phyloP scores from a whole-genome alignment of 768 basidiomycete species.

The Xanthoconium stramineum region DNA sequence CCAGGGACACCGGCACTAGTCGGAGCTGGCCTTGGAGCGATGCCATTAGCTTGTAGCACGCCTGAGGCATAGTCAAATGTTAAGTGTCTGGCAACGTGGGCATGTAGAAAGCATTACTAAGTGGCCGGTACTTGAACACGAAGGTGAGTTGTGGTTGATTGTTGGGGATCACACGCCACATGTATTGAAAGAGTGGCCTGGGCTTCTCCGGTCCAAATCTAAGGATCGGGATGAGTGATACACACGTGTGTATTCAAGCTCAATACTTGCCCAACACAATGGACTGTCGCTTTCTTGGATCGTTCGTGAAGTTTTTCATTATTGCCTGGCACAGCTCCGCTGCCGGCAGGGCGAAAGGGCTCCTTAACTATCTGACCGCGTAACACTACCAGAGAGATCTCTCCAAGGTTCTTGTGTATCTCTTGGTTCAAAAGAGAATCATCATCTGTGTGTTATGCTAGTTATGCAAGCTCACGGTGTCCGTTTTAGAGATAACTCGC shows the following conservation, averaged over 20 bases:
- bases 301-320: constrained; percentile 16
- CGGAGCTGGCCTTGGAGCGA: constrained; percentile 6
- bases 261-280: constrained; percentile 16
- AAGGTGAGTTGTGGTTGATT: constrained; percentile 10
- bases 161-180: not conserved
- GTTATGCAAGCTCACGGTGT: no score
- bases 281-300: constrained; percentile 20
- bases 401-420: constrained; percentile 9
- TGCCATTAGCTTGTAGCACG: constrained; percentile 18
- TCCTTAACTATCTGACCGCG: not conserved
- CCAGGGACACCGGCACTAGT: no score
- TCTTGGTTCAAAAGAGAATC: constrained; percentile 13
- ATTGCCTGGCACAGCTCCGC: not conserved
- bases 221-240: not conserved
- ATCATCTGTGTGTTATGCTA: constrained; percentile 13
- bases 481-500: not conserved
- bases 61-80: constrained; percentile 4
- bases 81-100: not conserved
- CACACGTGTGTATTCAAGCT: not conserved
- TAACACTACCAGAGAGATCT: constrained; percentile 7
- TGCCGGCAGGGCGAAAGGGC: accelerated
- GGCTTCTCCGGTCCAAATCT: constrained; percentile 12
- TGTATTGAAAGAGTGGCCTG: accelerated
- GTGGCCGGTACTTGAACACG: constrained; percentile 20
- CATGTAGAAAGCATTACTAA: constrained; percentile 5